A percentile compares a stretch with the other conserved stretches of the same genome.
These are phyloP conservation scores for Paramyrothecium roridum DNA, from an alignment of 2,329 filamentous ascomycete genomes.

Conservation along the genomic window DNA sequence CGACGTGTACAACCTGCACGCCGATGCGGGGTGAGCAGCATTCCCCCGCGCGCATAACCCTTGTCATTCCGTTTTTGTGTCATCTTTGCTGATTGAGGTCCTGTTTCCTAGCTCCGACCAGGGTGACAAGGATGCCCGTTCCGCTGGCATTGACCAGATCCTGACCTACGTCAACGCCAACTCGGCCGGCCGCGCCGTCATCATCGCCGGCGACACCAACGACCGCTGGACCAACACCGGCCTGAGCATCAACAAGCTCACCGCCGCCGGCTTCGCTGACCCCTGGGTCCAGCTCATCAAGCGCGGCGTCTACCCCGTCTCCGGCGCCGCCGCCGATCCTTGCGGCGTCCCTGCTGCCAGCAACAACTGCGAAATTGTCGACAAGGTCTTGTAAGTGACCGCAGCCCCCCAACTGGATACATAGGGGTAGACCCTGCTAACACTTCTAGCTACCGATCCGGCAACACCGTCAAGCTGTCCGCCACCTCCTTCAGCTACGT, in stretches of 20 bases:
- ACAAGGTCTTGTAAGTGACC: conserved; percentile 53
- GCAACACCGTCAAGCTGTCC: conserved; percentile 39
- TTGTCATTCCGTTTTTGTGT: neutral
- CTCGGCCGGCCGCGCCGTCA: conserved; percentile 57
- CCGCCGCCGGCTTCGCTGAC: conserved; percentile 52
- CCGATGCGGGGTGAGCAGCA: conserved; percentile 50
- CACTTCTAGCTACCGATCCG: conserved; percentile 42
- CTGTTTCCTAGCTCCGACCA: conserved; percentile 34
- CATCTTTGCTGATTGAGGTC: neutral
- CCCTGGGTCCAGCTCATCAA: conserved; percentile 56
- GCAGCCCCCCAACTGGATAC: too few species aligned
- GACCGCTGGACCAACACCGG: conserved; percentile 51
- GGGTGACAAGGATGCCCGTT: conserved; percentile 53
- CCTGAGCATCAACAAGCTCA: conserved; percentile 46
- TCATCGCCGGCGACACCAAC: conserved; percentile 66
- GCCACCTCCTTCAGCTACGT: conserved; percentile 54
- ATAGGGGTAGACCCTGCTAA: neutral
- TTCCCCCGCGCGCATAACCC: too few species aligned
- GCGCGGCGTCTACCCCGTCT: conserved; percentile 40
- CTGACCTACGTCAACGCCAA: conserved; percentile 52
- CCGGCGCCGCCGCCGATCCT: conserved; percentile 29
- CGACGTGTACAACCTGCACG: conserved; percentile 65
- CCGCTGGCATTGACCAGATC: conserved; percentile 57
- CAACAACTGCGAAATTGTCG: conserved; percentile 60
- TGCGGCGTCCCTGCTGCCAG: conserved; percentile 57